Base-by-base conservation (phyloP, 192 early-diverging fungal genomes). In the Hyaloraphidium curvatum region DNA sequence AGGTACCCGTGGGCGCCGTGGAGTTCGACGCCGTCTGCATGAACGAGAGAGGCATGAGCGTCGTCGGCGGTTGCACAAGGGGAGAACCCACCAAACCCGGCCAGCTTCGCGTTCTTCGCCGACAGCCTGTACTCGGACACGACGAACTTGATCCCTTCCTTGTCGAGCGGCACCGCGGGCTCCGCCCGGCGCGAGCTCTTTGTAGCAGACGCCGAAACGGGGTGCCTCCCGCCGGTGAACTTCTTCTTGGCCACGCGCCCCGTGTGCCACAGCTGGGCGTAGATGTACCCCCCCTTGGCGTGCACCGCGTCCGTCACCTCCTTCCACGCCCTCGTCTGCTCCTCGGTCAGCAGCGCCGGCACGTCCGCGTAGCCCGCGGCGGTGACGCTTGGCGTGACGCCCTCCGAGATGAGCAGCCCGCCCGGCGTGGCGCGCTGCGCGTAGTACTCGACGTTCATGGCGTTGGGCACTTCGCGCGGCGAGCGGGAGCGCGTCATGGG, bases 231-330 rank as follows among this genome's bases (percentile, higher is more conserved):
- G n/a, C n/a, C n/a, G n/a, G n/a, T n/a, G n/a, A n/a, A n/a, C n/a
- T n/a, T n/a, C n/a, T n/a, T n/a, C n/a, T n/a, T n/a, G n/a, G n/a
- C n/a, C n/a, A n/a, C n/a, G n/a, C n/a, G n/a, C n/a, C n/a, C n/a
- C n/a, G n/a, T n/a, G 28, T 64, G 59, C 77, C 75, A 79, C 22
- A 79, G 53, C 57, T 79, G 77, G 2, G 59, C 56, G 48, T 57
- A 79, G 50, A 79, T 75, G 57, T 62, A 30, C 14, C 70, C 67
- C 11, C 74, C 77, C 50, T 73, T 64, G n/a, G 57, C 62, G 55
- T 77, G 72, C 2, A 77, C 74, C 13, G 72, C 67, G 26, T 70
- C 64, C 11, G 77, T 79, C 29, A 64, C 40, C 39, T 52, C 19
- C 54, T 69, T 73, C 77, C 77, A 79, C n/a, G 27, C 30, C 56